Evolutionary conservation across 2,329 filamentous ascomycete genomes (phyloP).

Genomic region (Trichoderma simmonsii): DNA sequence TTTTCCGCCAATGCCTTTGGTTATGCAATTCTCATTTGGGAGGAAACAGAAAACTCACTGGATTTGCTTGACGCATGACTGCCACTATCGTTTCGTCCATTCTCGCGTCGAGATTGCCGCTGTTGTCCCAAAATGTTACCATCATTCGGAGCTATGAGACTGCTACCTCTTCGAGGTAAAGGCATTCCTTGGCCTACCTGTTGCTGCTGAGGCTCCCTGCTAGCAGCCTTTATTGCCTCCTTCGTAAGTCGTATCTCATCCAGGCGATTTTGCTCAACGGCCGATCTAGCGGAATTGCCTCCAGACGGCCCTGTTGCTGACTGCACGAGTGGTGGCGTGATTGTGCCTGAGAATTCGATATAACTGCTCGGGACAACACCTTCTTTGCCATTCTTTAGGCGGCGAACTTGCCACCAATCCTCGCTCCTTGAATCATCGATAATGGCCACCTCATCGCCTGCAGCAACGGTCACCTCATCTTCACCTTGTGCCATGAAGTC

Average conservation of each 20-base stretch:
- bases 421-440: conserved; percentile 89
- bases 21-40: background rate
- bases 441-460: conserved; percentile 86
- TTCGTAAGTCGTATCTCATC: conserved; percentile 84
- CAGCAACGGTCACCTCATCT: conserved; percentile 88
- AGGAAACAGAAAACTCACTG: conserved; percentile 55
- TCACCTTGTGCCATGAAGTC: conserved; percentile 97
- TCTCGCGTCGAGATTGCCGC: conserved; percentile 64
- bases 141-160: conserved; percentile 64
- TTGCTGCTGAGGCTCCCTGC: conserved; percentile 46
- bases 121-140: conserved; percentile 67
- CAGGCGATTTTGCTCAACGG: conserved; percentile 70
- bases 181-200: conserved; percentile 73
- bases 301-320: conserved; percentile 36
- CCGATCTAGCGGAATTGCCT: conserved; percentile 56
- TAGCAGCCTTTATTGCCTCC: conserved; percentile 64
- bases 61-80: conserved; percentile 60
- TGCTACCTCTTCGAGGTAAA: conserved; percentile 76
- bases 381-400: conserved; percentile 87
- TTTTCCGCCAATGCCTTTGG: no score
- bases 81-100: conserved; percentile 55
- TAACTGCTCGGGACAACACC: conserved; percentile 97
- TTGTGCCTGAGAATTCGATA: conserved; percentile 76
- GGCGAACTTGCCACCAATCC: conserved; percentile 96
- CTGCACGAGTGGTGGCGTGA: conserved; percentile 38